These are phyloP conservation scores for Berkeleyomyces basicola DNA, from an alignment of 2,329 filamentous ascomycete genomes.

Conservation along the genomic window DNA sequence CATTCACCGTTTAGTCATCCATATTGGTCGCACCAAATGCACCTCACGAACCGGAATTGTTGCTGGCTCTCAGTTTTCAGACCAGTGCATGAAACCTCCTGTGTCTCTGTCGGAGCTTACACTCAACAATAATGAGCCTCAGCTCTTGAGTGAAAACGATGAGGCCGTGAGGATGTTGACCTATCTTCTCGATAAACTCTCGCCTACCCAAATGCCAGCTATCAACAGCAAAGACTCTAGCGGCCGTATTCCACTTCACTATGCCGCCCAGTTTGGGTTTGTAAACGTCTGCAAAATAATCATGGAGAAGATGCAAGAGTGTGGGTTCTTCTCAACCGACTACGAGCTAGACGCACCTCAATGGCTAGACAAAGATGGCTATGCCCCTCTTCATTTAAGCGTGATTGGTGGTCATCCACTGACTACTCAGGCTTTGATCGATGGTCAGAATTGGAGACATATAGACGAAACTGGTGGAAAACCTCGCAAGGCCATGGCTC, in stretches of 20 bases:
- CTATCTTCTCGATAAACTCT: constrained; percentile 50
- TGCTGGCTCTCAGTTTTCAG: constrained; percentile 11
- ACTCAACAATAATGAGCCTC: constrained; percentile 49
- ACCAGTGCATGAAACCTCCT: constrained; percentile 57
- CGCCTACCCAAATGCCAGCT: constrained; percentile 47
- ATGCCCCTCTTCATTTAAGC: constrained; percentile 77
- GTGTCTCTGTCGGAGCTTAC: constrained; percentile 23
- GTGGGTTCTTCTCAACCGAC: constrained; percentile 71
- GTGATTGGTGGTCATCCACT: constrained; percentile 81
- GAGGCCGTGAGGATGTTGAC: constrained; percentile 54
- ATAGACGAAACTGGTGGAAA: constrained; percentile 45
- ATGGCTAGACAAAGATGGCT: constrained; percentile 89
- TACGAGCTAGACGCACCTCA: constrained; percentile 71
- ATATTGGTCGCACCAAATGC: constrained; percentile 63
- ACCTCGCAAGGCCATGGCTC: constrained; percentile 50
- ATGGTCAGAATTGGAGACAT: constrained; percentile 57
- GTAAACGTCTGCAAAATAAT: constrained; percentile 78
- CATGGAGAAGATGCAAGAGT: constrained; percentile 75
- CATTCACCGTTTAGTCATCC: constrained; percentile 80
- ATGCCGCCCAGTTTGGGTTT: constrained; percentile 88
- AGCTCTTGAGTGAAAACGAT: constrained; percentile 51
- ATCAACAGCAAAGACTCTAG: constrained; percentile 58
- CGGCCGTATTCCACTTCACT: constrained; percentile 75
- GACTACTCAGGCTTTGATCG: constrained; percentile 66
- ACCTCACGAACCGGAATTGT: constrained; percentile 15